Evolutionary conservation across 306 rosid genomes (phyloP), one percentile per base, ranked within the genome.

Genomic region (Biancaea sappan): DNA sequence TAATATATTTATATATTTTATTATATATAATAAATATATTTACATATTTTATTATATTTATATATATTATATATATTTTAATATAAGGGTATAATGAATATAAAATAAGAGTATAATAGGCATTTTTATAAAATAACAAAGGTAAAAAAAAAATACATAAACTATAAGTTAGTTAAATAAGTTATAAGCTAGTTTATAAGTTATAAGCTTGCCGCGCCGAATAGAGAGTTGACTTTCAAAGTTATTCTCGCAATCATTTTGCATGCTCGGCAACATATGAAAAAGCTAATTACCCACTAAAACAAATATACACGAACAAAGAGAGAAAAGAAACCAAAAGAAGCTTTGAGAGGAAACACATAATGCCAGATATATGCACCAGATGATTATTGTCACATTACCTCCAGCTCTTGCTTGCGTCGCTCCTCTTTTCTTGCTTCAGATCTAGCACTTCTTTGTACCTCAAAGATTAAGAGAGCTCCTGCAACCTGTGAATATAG

Each of bases 351-450:
- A 63, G 32, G 21, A 63, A 66, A 66, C 46, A 58, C 65, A 44
- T 11, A 19, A 24, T 52, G 40, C 32, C 31, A 54, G 65, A 61
- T 22, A 34, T 61, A 43, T 52, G 29, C 25, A 29, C 32, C 6
- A 24, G 71, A 66, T 35, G 15, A 41, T n/a, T 28, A 57, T 54
- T 43, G 71, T 67, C 61, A 73, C n/a, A 56, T 79, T 86, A 94
- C 98, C 96, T 82, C 89, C 35, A 88, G 66, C 64, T 94, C 97
- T 84, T 81, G 86, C 87, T 80, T 90, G 66, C 98, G 89, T 37
- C 75, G 24, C 54, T 88, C 97, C 86, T 94, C 98, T 81, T 94
- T 94, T 69, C 93, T 89, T 37, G 97, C 97, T 78, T 94, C 96
- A 62, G 97, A 91, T 82, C 98, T 87, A 53, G 96, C 68, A 78